phyloP scores from a whole-genome alignment of 768 basidiomycete genomes.

The Chalciporus sphaerocephalus region DNA sequence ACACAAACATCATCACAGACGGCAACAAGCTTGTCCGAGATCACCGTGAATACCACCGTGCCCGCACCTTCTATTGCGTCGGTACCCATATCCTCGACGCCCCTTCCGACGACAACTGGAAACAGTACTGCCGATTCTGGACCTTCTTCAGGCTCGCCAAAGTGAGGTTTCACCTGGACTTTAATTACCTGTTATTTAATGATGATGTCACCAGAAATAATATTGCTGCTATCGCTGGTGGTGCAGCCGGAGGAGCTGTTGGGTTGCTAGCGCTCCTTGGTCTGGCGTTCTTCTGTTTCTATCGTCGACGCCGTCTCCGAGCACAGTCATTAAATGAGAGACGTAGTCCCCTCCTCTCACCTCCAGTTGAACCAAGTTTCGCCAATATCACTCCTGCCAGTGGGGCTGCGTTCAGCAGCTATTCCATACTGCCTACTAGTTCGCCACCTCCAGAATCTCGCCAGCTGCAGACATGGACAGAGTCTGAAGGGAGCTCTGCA shows the following conservation, averaged over 20 bases:
- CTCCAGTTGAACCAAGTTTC: slow-evolving; percentile 7
- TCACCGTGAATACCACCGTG: neutral
- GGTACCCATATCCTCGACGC: neutral
- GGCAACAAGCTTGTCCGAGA: neutral
- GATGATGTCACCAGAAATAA: slow-evolving; percentile 6
- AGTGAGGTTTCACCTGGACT: slow-evolving; percentile 6
- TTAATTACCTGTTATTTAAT: neutral
- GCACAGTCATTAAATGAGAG: slow-evolving; percentile 1
- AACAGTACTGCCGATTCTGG: neutral
- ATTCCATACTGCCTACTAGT: neutral
- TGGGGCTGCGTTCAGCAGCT: slow-evolving; percentile 7
- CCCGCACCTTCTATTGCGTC: slow-evolving; percentile 1
- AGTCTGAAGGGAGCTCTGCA: neutral
- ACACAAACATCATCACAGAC: slow-evolving; percentile 2
- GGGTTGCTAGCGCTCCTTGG: slow-evolving; percentile 15
- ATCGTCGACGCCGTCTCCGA: slow-evolving; percentile 9
- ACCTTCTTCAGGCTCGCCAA: slow-evolving; percentile 3
- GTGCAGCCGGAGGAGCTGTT: slow-evolving; percentile 15
- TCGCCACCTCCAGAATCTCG: neutral
- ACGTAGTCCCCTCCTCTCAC: slow-evolving; percentile 7
- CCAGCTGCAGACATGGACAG: slow-evolving; percentile 11
- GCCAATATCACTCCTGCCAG: neutral
- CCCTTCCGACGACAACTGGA: slow-evolving; percentile 12
- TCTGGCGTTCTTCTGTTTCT: slow-evolving; percentile 9
- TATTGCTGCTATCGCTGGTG: slow-evolving; percentile 15